A percentile compares a stretch with the other conserved stretches of the same genome.
phyloP scores from a whole-genome alignment of 1,284 basidiomycete genomes.

The Trichosporon ovoides region DNA sequence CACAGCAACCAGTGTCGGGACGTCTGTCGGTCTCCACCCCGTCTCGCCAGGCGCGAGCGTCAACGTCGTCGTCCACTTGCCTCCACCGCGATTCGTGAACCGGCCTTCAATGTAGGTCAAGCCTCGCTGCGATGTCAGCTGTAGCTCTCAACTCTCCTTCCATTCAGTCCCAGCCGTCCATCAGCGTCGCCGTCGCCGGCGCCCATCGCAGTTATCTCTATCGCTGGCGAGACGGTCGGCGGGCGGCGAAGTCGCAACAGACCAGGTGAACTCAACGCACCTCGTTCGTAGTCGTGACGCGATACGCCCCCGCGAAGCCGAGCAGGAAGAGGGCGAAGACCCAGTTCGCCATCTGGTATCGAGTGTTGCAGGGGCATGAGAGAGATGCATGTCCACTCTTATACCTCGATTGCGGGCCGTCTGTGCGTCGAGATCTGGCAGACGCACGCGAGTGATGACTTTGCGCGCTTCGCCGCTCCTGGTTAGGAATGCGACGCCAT shows the following conservation, averaged over 20 bases:
- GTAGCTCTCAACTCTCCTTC: too few species aligned
- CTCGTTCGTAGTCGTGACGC: neutral
- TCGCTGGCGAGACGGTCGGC: too few species aligned
- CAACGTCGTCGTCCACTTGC: neutral
- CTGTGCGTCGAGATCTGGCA: too few species aligned
- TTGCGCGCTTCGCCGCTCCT: too few species aligned
- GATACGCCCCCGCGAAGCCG: neutral
- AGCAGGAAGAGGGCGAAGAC: neutral
- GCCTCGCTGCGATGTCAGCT: too few species aligned
- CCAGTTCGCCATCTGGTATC: neutral
- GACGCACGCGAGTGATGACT: too few species aligned
- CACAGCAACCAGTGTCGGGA: neutral
- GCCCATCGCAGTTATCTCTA: too few species aligned
- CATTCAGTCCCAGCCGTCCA: too few species aligned
- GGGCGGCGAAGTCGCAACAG: too few species aligned
- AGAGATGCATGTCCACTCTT: too few species aligned
- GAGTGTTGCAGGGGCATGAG: neutral
- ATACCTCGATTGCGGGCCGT: too few species aligned
- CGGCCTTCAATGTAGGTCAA: neutral
- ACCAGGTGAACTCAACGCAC: neutral
- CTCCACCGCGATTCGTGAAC: neutral
- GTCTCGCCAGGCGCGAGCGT: neutral
- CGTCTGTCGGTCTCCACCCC: neutral
- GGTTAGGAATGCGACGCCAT: too few species aligned
- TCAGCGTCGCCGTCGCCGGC: neutral